These are phyloP conservation scores for Babesia sp. DNA, from an alignment of 169 alveolate species.

Conservation along the genomic window DNA sequence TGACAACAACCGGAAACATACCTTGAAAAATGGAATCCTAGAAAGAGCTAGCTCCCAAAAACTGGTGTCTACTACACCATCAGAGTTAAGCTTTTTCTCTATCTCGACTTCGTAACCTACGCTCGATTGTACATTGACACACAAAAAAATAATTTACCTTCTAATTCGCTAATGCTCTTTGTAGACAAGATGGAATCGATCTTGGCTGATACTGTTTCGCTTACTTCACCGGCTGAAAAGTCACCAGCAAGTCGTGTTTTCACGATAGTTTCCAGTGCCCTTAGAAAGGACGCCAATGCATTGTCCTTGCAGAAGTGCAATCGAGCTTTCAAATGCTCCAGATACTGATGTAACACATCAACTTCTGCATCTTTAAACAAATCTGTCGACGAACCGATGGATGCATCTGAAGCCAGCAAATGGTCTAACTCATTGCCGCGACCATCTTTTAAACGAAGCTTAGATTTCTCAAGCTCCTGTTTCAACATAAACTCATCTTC, in stretches of 20 bases:
- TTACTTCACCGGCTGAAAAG: slow-evolving; percentile 5
- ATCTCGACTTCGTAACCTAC: slow-evolving; percentile 77
- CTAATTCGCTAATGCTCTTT: slow-evolving; percentile 50
- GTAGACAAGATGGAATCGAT: slow-evolving; percentile 46
- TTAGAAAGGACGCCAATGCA: not conserved
- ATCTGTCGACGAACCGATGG: not conserved
- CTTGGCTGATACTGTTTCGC: slow-evolving; percentile 43
- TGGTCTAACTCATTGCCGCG: slow-evolving; percentile 50
- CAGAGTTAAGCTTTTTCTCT: slow-evolving; percentile 57
- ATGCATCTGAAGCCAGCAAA: not conserved
- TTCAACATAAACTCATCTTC: slow-evolving; percentile 66
- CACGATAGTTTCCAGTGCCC: slow-evolving; percentile 26
- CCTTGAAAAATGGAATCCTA: slow-evolving; percentile 74
- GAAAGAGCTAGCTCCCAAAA: slow-evolving; percentile 81
- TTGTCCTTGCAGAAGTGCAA: slow-evolving; percentile 23
- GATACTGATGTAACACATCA: slow-evolving; percentile 6
- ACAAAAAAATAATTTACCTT: slow-evolving; percentile 47
- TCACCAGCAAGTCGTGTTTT: slow-evolving; percentile 11
- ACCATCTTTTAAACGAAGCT: slow-evolving; percentile 46
- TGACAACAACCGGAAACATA: too few species aligned
- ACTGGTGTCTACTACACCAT: slow-evolving; percentile 65
- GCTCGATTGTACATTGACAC: slow-evolving; percentile 54
- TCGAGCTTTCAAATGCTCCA: slow-evolving; percentile 43
- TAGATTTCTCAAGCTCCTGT: slow-evolving; percentile 66
- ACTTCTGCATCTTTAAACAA: slow-evolving; percentile 22